Conservation (phyloP, 371 early-diverging fungal genomes). For the Basidiobolus meristosporus region DNA sequence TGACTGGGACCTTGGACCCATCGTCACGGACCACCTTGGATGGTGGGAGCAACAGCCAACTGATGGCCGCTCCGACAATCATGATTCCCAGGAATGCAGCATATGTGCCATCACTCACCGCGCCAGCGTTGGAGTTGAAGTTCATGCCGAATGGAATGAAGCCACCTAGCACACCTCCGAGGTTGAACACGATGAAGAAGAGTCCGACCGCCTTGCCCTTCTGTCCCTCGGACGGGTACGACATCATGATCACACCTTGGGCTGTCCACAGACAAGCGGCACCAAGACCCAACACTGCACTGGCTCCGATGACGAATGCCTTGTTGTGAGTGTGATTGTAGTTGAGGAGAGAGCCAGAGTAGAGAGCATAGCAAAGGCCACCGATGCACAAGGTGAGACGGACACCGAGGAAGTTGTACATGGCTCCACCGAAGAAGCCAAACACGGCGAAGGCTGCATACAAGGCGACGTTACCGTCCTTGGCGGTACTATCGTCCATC, state of each 20-base stretch:
- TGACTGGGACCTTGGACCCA: constrained; percentile 29
- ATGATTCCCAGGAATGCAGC: constrained; percentile 45
- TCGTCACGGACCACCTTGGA: constrained; percentile 32
- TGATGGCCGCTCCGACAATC: constrained; percentile 28
- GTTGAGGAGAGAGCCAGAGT: constrained; percentile 26
- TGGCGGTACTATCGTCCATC: constrained; percentile 32
- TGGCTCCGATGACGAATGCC: constrained; percentile 28
- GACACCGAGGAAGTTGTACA: constrained; percentile 34
- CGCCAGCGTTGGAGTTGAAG: constrained; percentile 17
- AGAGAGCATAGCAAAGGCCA: constrained; percentile 27
- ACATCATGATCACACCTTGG: constrained; percentile 66
- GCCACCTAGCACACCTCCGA: constrained; percentile 43
- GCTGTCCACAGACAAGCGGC: constrained; percentile 48
- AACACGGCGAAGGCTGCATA: constrained; percentile 46
- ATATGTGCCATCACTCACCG: constrained; percentile 22
- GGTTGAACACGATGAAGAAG: constrained; percentile 69
- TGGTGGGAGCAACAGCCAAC: constrained; percentile 31
- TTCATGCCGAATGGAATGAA: constrained; percentile 44
- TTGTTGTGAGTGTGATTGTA: constrained; percentile 19
- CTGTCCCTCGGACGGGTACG: constrained; percentile 52
- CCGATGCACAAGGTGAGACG: constrained; percentile 25
- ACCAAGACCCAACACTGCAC: constrained; percentile 42
- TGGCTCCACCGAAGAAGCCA: constrained; percentile 38
- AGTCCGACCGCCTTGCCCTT: constrained; percentile 58
- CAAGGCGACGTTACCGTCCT: constrained; percentile 46